These are phyloP conservation scores for Inonotus hispidus DNA, from an alignment of 1,284 basidiomycete genomes.

Conservation along the genomic window DNA sequence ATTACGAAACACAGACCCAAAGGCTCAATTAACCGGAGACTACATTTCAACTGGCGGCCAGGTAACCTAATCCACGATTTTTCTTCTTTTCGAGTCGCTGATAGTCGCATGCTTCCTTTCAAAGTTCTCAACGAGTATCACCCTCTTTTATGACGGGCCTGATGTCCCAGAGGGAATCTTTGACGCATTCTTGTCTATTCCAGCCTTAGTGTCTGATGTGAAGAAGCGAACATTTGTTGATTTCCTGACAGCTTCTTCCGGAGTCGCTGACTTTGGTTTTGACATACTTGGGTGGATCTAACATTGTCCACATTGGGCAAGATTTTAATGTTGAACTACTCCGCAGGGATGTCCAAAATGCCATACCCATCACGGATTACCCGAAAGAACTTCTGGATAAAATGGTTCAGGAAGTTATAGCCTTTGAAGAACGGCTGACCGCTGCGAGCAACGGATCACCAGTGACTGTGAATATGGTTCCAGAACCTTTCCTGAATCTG, in stretches of 20 bases:
- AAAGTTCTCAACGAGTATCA: neutral
- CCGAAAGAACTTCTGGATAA: constrained; percentile 11
- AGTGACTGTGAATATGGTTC: constrained; percentile 1
- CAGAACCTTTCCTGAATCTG: neutral
- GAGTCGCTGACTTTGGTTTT: neutral
- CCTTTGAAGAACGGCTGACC: neutral
- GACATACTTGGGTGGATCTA: constrained; percentile 11
- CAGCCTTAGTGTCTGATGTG: neutral
- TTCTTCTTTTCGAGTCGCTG: neutral
- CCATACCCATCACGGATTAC: constrained; percentile 12
- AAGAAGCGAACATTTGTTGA: constrained; percentile 6
- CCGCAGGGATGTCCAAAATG: constrained; percentile 6
- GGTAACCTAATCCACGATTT: neutral
- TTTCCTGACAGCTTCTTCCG: constrained; percentile 10
- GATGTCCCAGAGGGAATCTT: constrained; percentile 6
- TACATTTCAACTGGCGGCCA: constrained; percentile 4
- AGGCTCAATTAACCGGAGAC: constrained; percentile 13
- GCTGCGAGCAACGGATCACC: constrained; percentile 6
- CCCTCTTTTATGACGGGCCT: constrained; percentile 13
- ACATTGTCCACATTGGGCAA: neutral
- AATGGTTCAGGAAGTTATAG: constrained; percentile 9
- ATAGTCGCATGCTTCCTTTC: neutral
- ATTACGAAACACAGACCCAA: constrained; percentile 11
- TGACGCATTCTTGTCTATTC: constrained; percentile 5
- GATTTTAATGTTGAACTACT: neutral